Base-by-base conservation (phyloP, 495 filamentous ascomycete genomes). In the Cudoniella acicularis region DNA sequence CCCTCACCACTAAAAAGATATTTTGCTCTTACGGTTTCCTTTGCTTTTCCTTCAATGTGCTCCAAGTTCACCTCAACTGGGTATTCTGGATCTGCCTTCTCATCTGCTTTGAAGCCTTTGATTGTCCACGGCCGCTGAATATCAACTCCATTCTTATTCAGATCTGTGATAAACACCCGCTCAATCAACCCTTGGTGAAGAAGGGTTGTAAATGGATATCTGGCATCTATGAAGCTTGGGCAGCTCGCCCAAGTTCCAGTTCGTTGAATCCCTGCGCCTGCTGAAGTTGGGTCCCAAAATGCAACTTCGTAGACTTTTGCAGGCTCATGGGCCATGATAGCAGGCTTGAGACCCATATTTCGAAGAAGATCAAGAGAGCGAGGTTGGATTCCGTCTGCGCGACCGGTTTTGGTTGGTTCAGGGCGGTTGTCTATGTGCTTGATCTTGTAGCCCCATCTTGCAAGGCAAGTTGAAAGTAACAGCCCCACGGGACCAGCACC, bases 401-500 rank as follows among this genome's bases (percentile, higher is more conserved):
- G 85, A 10, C 88, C 88, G 1, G 88, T 90, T 13, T 82, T 77
- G 0, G 87, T 90, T 46, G 80, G 83, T 64, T 84, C 81, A 3
- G 81, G 72, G 23, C 86, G 79, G 67, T 90, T 87, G 69, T 92
- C 88, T 60, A 91, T 83, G 62, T 89, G 79, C 59, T 83, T 81
- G 30, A 86, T 82, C 54, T 77, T 81, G 67, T 89, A 88, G 6
- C 88, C 88, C 72, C 83, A 88, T 62, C 87, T 81, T 51, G 82
- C 80, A 18, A 91, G 77, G 72, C 88, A 91, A 17, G 91, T 87
- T n/a, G 88, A 91, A 13, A 96, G 80, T 66, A 92, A 82, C 53
- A 95, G 80, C 42, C 91, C 92, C 25, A 90, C 90, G n/a, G 92
- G 91, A 27, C 91, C 91, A 49, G 91, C 92, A 59, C 91, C 91